phyloP scores from a whole-genome alignment of 2,329 filamentous ascomycete genomes.

The Microdochium nivale region DNA sequence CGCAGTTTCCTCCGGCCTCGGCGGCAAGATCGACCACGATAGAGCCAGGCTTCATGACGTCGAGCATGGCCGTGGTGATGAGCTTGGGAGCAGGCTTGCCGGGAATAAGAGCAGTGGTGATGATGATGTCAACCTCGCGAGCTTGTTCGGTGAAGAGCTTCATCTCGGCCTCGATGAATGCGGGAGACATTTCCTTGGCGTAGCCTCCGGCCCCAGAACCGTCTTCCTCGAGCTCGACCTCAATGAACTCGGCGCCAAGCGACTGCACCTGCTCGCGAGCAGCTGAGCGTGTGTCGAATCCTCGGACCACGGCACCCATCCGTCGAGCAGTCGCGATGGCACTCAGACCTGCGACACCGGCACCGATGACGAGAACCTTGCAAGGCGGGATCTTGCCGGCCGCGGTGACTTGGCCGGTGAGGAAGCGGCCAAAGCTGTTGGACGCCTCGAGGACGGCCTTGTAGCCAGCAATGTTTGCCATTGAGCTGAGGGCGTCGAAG shows the following conservation, averaged over 20 bases:
- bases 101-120: conserved; percentile 87
- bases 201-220: conserved; percentile 80
- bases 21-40: conserved; percentile 83
- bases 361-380: conserved; percentile 84
- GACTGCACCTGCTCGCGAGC: conserved; percentile 86
- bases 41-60: conserved; percentile 83
- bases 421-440: conserved; percentile 79
- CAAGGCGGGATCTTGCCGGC: conserved; percentile 85
- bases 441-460: conserved; percentile 86
- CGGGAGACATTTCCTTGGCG: conserved; percentile 89
- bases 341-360: conserved; percentile 80
- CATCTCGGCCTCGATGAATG: conserved; percentile 90
- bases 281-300: conserved; percentile 85
- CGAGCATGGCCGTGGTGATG: conserved; percentile 71
- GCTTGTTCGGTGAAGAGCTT: conserved; percentile 84
- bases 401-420: conserved; percentile 84
- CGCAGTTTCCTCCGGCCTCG: conserved; percentile 83
- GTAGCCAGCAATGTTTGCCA: conserved; percentile 93
- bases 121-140: conserved; percentile 82
- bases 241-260: conserved; percentile 80
- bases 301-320: conserved; percentile 81
- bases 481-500: conserved; percentile 82
- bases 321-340: conserved; percentile 81
- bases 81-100: conserved; percentile 75
- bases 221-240: conserved; percentile 78